Percentiles rank a stretch among this genome's conserved stretches.
Evolutionary conservation across 225 moss, liverwort and hornwort species (phyloP).

Genomic region (Lunularia cruciata): DNA sequence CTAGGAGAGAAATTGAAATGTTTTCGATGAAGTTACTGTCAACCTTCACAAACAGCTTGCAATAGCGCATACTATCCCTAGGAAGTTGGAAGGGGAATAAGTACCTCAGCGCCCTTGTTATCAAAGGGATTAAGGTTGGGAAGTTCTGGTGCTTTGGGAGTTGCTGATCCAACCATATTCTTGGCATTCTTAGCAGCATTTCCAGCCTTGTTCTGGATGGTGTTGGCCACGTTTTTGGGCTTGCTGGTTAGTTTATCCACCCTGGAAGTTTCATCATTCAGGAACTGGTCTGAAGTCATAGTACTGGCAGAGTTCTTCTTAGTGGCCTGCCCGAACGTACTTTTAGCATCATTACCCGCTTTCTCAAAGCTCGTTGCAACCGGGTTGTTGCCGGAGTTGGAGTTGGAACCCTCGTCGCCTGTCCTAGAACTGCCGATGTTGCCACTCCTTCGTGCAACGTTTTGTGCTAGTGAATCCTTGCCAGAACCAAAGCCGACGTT

Average conservation of each 20-base stretch:
- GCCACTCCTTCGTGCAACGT: no score
- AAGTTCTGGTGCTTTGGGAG: background rate
- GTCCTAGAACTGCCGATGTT: no score
- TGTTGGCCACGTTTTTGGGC: conserved; percentile 4
- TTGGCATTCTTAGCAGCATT: conserved; percentile 35
- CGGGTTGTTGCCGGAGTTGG: conserved; percentile 52
- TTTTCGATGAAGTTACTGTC: no score
- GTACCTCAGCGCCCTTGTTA: background rate
- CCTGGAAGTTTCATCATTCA: conserved; percentile 48
- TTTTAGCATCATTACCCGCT: background rate
- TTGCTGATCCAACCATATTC: background rate
- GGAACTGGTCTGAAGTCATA: conserved; percentile 37
- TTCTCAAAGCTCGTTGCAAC: conserved; percentile 45
- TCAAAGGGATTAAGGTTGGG: background rate
- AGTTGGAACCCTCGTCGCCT: no score
- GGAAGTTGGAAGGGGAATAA: background rate
- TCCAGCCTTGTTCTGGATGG: conserved; percentile 27
- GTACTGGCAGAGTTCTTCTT: conserved; percentile 37
- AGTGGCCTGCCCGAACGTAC: conserved; percentile 8
- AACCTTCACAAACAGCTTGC: no score
- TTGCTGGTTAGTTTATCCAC: conserved; percentile 47
- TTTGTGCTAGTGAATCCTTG: no score
- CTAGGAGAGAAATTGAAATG: no score
- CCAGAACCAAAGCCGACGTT: no score
- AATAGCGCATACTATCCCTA: no score